Evolutionary conservation across 257 asterid species (phyloP).

Genomic region (Petunia secreta): DNA sequence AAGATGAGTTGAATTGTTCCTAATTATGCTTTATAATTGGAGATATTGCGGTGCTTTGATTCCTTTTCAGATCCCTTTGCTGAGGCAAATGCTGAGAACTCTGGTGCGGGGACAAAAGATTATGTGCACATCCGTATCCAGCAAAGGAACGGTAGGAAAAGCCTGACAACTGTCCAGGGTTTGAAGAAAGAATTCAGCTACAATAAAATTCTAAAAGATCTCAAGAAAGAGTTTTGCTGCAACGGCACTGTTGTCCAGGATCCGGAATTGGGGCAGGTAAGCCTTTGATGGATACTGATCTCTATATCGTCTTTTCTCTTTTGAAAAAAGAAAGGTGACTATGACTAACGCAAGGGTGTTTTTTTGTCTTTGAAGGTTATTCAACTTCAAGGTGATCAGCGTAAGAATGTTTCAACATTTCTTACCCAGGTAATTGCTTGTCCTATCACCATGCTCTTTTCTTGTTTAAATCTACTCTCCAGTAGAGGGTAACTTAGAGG

Average conservation of each 20-base stretch:
- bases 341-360: not conserved
- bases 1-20: not conserved
- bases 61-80: conserved; percentile 50
- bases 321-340: not conserved
- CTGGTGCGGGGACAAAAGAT: conserved; percentile 61
- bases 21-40: not conserved
- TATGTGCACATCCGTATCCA: conserved; percentile 55
- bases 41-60: not conserved
- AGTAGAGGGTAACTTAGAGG: not conserved
- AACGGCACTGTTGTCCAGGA: conserved; percentile 90
- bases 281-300: not conserved
- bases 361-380: conserved; percentile 50
- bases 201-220: conserved; percentile 60
- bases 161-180: conserved; percentile 60
- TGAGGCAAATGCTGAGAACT: conserved; percentile 60
- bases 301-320: not conserved
- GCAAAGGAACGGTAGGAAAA: conserved; percentile 57
- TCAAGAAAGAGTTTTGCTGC: conserved; percentile 86
- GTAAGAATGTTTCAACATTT: conserved; percentile 74
- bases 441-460: not conserved
- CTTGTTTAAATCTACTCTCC: not conserved
- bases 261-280: conserved; percentile 83
- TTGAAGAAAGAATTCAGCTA: conserved; percentile 57
- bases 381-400: conserved; percentile 89
- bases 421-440: conserved; percentile 58